Percentiles rank a stretch among this genome's conserved stretches.
Conservation (phyloP, 2,329 filamentous ascomycete genomes). For the Beauveria asiatica region DNA sequence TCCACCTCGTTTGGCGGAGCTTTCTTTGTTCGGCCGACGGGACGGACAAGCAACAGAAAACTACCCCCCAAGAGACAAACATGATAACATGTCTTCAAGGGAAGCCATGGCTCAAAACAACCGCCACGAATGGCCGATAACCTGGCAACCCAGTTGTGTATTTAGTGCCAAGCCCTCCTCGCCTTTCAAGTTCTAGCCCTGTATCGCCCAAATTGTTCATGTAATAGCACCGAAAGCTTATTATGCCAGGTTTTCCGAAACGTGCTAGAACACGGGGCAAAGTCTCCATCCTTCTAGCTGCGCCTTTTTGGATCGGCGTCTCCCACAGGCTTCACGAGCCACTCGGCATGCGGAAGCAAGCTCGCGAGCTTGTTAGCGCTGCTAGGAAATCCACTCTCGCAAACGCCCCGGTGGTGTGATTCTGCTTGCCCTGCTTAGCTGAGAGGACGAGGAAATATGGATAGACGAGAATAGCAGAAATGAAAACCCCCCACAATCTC, state of each 20-base stretch:
- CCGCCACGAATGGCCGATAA: not conserved
- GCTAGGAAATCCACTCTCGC: not conserved
- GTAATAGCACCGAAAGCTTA: constrained; percentile 2
- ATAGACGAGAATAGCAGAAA: not conserved
- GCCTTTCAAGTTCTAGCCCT: not conserved
- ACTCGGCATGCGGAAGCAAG: not conserved
- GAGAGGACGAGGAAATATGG: not conserved
- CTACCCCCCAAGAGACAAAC: not conserved
- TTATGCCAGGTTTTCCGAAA: constrained; percentile 4
- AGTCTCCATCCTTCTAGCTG: not conserved
- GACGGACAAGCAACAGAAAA: not conserved
- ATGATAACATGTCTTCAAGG: not conserved
- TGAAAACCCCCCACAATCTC: not conserved
- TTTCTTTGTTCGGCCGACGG: not conserved
- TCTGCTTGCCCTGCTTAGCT: not conserved
- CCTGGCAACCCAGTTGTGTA: not conserved
- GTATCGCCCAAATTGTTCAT: not conserved
- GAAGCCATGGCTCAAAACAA: not conserved
- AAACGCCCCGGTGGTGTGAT: constrained; percentile 1
- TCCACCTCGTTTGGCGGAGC: not conserved
- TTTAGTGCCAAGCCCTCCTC: not conserved
- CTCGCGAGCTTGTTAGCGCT: not conserved
- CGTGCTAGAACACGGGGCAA: not conserved
- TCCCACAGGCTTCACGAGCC: not conserved
- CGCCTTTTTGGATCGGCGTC: constrained; percentile 1